Conservation (phyloP, 2,329 filamentous ascomycete genomes). For the Lomentospora prolificans region DNA sequence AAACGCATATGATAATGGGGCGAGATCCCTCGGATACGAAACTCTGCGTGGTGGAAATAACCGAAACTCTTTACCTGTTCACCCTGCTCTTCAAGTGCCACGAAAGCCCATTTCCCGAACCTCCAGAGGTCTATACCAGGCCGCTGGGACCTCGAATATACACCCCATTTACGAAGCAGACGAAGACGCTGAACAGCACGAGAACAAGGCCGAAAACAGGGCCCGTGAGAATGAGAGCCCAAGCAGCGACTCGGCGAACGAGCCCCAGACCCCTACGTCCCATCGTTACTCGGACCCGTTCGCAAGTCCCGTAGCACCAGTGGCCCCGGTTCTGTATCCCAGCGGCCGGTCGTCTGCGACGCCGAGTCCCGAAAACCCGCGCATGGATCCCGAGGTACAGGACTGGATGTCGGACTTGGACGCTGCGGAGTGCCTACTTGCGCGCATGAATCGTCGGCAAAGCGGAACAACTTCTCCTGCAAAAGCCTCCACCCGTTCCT, state of each 20-base stretch:
- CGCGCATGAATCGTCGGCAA: slow-evolving; percentile 26
- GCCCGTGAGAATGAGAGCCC: background rate
- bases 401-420: slow-evolving; percentile 50
- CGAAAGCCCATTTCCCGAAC: slow-evolving; percentile 22
- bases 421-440: slow-evolving; percentile 41
- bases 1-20: slow-evolving; percentile 30
- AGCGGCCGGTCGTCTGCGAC: slow-evolving; percentile 23
- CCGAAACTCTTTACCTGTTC: background rate
- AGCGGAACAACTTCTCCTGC: slow-evolving; percentile 26
- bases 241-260: background rate
- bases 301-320: slow-evolving; percentile 28
- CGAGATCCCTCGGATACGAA: slow-evolving; percentile 39
- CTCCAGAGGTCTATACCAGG: slow-evolving; percentile 14
- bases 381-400: slow-evolving; percentile 41
- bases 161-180: slow-evolving; percentile 51
- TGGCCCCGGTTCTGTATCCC: slow-evolving; percentile 13
- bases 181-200: slow-evolving; percentile 33
- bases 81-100: slow-evolving; percentile 14
- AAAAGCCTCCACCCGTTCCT: slow-evolving; percentile 25
- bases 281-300: slow-evolving; percentile 38
- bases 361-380: slow-evolving; percentile 29
- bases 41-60: slow-evolving; percentile 29
- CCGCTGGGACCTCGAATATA: slow-evolving; percentile 29
- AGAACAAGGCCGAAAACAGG: slow-evolving; percentile 11
- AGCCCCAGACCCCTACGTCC: slow-evolving; percentile 23